Conservation (phyloP, 164 flowering plant genomes). For the Brasenia schreberi region DNA sequence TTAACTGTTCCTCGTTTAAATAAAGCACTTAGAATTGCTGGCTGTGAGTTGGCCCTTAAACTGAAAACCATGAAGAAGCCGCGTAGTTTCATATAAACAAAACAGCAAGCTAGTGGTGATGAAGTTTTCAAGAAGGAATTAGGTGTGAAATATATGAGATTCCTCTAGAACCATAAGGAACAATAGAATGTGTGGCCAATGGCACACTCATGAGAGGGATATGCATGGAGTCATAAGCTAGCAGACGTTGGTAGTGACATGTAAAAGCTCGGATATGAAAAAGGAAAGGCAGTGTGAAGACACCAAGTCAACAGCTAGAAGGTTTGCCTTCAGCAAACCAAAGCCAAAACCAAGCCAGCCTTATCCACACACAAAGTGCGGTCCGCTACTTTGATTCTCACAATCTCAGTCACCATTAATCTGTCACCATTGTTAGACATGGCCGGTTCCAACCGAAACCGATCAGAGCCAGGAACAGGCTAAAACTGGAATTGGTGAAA, state of each 20-base stretch:
- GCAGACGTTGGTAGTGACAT: not conserved
- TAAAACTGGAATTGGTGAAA: no score
- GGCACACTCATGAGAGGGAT: not conserved
- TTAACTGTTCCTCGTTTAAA: not conserved
- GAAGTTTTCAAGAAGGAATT: not conserved
- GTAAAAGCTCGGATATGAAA: not conserved
- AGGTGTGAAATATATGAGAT: not conserved
- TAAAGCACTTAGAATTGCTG: not conserved
- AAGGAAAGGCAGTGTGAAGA: not conserved
- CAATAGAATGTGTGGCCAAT: not conserved
- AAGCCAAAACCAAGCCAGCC: no score
- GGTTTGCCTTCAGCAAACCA: not conserved
- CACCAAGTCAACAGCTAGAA: not conserved
- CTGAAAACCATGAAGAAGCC: not conserved
- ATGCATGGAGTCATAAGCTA: no score
- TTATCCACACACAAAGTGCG: no score
- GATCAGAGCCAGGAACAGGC: no score
- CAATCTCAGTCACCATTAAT: no score
- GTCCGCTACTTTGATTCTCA: no score
- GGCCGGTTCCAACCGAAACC: no score
- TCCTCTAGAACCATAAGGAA: not conserved
- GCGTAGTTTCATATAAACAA: not conserved
- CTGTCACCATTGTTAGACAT: no score
- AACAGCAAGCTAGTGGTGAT: not conserved
- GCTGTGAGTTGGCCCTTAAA: not conserved